Base-by-base conservation (phyloP, 2,329 filamentous ascomycete species). In the Aspergillus sp. region DNA sequence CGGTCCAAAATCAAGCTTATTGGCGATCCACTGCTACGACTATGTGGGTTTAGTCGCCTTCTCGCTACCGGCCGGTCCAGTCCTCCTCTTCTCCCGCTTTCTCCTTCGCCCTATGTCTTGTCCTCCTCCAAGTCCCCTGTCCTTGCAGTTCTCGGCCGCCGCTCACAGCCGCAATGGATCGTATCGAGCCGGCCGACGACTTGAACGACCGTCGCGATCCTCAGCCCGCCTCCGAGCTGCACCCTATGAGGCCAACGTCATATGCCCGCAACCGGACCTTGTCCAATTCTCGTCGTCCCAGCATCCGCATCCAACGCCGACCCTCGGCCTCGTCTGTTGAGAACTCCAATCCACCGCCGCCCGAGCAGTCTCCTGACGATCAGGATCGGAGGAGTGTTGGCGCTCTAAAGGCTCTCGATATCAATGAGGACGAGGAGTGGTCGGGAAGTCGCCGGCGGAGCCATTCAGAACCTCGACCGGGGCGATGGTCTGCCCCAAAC, bases 381-480 rank as follows among this genome's bases (percentile, higher is more conserved):
- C 13, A 28, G 26, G 24, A 24, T n/a, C 24, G 26, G 17, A 19
- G 32, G 24, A 14, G 3, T 13, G 26, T 11, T 29, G 13, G 15
- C 32, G 34, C 16, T 26, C 17, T 8, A 13, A 10, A n/a, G 25
- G 38, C 43, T 5, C 31, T 36, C 8, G 28, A 37, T 8, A 30
- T 36, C 8, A 28, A 37, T 8, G 46, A 50, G 29, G 52, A 48
- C 25, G 49, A 53, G 30, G 51, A 57, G 34, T 44, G 42, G 38
- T 42, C 51, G 30, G 41, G 38, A 7, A 49, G 44, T 13, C 54
- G 60, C 24, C 57, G 60, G 25, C 59, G 60, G 40, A 63, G 60
- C 39, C 63, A 41, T 34, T 63, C 60, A 12, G 60, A 63, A 30
- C 60, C 60, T 13, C 57, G 55, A 26, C 55, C 47, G 8, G 50